phyloP scores from a whole-genome alignment of 192 early-diverging fungal species.

The Powellomyces hirtus region DNA sequence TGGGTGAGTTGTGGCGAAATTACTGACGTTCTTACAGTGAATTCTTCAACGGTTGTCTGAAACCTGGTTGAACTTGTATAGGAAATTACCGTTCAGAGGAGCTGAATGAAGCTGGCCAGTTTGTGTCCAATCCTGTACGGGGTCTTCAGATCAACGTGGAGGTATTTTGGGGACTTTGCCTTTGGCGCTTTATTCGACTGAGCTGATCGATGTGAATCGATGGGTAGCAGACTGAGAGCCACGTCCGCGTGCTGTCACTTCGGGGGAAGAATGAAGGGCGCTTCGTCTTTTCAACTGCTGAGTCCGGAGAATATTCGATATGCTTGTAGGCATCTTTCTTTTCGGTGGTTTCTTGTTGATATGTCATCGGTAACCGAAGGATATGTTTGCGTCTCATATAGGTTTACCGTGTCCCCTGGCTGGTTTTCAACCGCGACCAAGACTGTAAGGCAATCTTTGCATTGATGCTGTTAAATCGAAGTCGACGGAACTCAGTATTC shows the following conservation, averaged over 20 bases:
- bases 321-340: slow-evolving; percentile 59
- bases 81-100: slow-evolving; percentile 78
- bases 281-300: slow-evolving; percentile 89
- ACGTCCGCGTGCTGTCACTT: slow-evolving; percentile 63
- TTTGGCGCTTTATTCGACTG: background rate
- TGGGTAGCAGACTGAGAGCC: background rate
- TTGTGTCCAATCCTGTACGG: slow-evolving; percentile 9
- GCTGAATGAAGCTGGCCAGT: slow-evolving; percentile 44
- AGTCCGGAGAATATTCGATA: slow-evolving; percentile 88
- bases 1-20: slow-evolving; percentile 49
- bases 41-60: background rate
- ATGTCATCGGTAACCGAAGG: background rate
- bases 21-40: background rate
- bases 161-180: slow-evolving; percentile 19
- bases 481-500: background rate
- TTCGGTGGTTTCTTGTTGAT: background rate
- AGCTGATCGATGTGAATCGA: background rate
- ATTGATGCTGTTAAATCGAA: background rate
- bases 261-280: slow-evolving; percentile 70
- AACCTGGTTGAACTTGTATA: background rate
- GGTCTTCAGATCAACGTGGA: slow-evolving; percentile 34
- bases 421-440: slow-evolving; percentile 70
- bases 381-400: background rate
- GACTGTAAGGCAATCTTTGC: slow-evolving; percentile 47
- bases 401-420: slow-evolving; percentile 46